Evolutionary conservation across 2,329 filamentous ascomycete genomes (phyloP).

Genomic region (Ophiostoma angusticollis): DNA sequence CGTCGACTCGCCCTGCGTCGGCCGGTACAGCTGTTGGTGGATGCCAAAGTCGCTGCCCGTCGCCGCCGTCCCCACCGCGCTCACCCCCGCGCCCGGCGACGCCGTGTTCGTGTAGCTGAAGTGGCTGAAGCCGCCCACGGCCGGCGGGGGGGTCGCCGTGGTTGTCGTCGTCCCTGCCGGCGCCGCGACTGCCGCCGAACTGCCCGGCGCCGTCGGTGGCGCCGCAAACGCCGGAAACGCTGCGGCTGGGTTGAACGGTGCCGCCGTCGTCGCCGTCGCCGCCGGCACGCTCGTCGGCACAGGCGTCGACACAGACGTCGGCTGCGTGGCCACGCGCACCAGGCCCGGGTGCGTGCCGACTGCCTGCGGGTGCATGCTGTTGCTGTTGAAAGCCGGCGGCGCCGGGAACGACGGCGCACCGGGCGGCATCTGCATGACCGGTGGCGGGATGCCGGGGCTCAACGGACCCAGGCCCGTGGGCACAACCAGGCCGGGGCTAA

Average conservation of each 20-base stretch:
- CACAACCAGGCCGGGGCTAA: conserved; percentile 39
- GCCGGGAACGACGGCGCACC: conserved; percentile 28
- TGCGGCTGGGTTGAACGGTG: conserved; percentile 6
- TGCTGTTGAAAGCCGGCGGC: conserved; percentile 24
- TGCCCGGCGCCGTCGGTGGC: conserved; percentile 30
- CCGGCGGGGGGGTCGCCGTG: conserved; percentile 15
- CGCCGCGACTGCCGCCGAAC: conserved; percentile 24
- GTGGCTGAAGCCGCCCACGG: conserved; percentile 39
- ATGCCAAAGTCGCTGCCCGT: conserved; percentile 37
- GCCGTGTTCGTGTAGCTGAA: conserved; percentile 29
- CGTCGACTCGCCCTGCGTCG: conserved; percentile 46
- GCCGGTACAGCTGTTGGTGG: conserved; percentile 58
- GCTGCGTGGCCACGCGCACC: conserved; percentile 37
- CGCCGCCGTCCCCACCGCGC: conserved; percentile 17
- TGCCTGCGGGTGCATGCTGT: conserved; percentile 24
- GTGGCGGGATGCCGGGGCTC: conserved; percentile 26
- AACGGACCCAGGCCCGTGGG: conserved; percentile 31
- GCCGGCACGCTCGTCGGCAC: conserved; percentile 27
- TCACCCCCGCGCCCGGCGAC: neutral
- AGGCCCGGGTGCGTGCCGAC: conserved; percentile 29
- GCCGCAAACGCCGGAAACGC: conserved; percentile 22
- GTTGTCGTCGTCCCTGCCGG: conserved; percentile 10
- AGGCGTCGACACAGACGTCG: conserved; percentile 27
- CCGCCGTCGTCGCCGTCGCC: conserved; percentile 26
- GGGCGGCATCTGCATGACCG: conserved; percentile 25